Conservation (phyloP, 2,329 filamentous ascomycete species). For the Hypoxylon sp. region DNA sequence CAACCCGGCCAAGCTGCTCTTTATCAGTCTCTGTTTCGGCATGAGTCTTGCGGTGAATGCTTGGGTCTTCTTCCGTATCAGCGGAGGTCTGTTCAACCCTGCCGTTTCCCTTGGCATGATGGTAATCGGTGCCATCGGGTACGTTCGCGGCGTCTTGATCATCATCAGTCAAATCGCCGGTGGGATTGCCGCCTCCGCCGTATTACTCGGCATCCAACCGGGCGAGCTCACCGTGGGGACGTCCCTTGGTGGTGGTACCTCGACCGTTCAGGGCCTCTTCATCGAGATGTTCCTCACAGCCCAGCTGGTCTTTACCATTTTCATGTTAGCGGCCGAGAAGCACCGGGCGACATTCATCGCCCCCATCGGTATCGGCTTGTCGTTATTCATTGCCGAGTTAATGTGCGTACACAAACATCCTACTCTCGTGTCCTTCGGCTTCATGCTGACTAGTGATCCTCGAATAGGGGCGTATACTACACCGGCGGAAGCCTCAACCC, state of each 20-base stretch:
- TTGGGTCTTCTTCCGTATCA: constrained; percentile 60
- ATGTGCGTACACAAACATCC: neutral
- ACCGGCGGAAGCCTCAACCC: constrained; percentile 52
- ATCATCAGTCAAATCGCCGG: constrained; percentile 62
- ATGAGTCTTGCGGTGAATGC: constrained; percentile 56
- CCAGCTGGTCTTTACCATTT: constrained; percentile 65
- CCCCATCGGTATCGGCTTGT: constrained; percentile 71
- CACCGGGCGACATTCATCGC: constrained; percentile 72
- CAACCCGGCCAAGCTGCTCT: constrained; percentile 49
- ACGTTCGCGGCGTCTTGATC: constrained; percentile 57
- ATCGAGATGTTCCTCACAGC: constrained; percentile 67
- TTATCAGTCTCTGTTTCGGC: constrained; percentile 54
- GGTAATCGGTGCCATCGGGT: constrained; percentile 56
- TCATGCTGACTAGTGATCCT: neutral
- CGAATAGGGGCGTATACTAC: constrained; percentile 49
- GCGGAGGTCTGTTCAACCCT: constrained; percentile 50
- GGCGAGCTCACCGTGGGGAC: constrained; percentile 61
- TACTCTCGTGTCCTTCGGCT: neutral
- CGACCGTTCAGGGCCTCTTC: constrained; percentile 62
- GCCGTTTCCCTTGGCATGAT: constrained; percentile 61
- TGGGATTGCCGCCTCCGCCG: constrained; percentile 62
- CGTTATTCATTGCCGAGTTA: constrained; percentile 52
- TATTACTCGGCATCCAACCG: constrained; percentile 62
- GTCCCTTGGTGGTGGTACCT: constrained; percentile 57
- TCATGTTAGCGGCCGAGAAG: constrained; percentile 72